phyloP scores from a whole-genome alignment of 2,329 filamentous ascomycete genomes.

The Penicillium crustosum region DNA sequence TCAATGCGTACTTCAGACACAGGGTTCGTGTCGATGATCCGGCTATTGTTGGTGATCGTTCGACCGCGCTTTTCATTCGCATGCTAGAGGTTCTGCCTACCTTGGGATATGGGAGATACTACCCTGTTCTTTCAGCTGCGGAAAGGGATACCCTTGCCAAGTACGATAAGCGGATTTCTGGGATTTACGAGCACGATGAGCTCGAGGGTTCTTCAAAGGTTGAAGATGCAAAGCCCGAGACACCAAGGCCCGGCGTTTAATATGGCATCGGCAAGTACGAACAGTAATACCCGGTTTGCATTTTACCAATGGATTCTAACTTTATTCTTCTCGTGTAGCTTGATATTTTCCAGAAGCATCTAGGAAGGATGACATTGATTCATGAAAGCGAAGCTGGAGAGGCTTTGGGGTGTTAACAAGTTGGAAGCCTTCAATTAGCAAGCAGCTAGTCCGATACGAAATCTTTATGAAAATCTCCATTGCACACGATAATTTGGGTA shows the following conservation, averaged over 20 bases:
- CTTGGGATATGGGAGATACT: not conserved
- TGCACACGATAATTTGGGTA: not conserved
- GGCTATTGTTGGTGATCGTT: not conserved
- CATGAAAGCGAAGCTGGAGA: not conserved
- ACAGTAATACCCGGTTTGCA: not conserved
- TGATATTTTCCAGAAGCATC: not conserved
- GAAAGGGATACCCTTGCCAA: not conserved
- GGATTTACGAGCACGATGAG: not conserved
- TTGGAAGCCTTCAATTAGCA: not conserved
- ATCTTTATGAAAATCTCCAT: not conserved
- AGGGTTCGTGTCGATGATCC: not conserved
- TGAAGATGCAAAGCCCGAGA: not conserved
- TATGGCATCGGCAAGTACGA: not conserved
- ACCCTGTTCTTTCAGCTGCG: not conserved
- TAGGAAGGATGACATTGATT: no score
- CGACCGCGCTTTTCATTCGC: constrained; percentile 1
- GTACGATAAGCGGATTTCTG: not conserved
- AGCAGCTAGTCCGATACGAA: not conserved
- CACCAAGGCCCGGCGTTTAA: not conserved
- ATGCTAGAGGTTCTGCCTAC: constrained; percentile 1
- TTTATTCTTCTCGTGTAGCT: not conserved
- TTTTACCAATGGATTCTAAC: not conserved
- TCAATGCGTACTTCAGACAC: not conserved
- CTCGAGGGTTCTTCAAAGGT: not conserved
- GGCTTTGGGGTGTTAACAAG: not conserved